Base-by-base conservation (phyloP, 164 flowering plant genomes). In the Umbilicus rupestris region DNA sequence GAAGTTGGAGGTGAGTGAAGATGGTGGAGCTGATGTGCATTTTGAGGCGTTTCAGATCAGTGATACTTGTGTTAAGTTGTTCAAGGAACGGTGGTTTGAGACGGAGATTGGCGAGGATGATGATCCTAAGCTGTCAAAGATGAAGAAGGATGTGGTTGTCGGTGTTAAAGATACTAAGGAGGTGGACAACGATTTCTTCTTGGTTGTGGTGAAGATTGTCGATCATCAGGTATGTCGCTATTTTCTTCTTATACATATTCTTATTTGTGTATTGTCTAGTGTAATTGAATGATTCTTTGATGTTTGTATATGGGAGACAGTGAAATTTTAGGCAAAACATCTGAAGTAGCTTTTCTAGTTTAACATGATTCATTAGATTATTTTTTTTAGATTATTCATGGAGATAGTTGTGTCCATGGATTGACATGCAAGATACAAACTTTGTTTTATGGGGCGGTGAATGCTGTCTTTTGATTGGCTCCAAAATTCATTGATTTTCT, bases 21-120 rank as follows among this genome's bases (percentile, higher is more conserved):
- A 93, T 70, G 98, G 94, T 0, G 88, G 72, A 7, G 87, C 96
- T 0, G 97, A 87, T 69, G 90, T 90, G 66, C 93, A 92, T 58
- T 89, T 92, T 66, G 97, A 92, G 81, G 92, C 98, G 8, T 93
- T 93, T 79, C 98, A 93, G 83, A 85, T 90, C 97, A 93, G 97
- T 75, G 98, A 90, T 76, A 76, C 80, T 80, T 90, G 98, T 46
- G 78, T 90, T 31, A 83, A 79, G 75, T 72, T 93, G 80, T 90
- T 86, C 65, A 88, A 86, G 78, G 97, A 93, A 73, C 88, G 81
- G 22, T 93, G 96, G 98, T 90, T 89, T 33, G 90, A 80, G 78
- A 84, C 78, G 0, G 89, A 90, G 60, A 63, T 77, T 55, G 60
- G 60, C 2, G 33, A 22, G 33, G 71, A 45, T 46, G 71, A 52